Percentiles rank a stretch among this genome's conserved stretches.
phyloP scores from a whole-genome alignment of 2,329 filamentous ascomycete species.

The Phoma sp. region DNA sequence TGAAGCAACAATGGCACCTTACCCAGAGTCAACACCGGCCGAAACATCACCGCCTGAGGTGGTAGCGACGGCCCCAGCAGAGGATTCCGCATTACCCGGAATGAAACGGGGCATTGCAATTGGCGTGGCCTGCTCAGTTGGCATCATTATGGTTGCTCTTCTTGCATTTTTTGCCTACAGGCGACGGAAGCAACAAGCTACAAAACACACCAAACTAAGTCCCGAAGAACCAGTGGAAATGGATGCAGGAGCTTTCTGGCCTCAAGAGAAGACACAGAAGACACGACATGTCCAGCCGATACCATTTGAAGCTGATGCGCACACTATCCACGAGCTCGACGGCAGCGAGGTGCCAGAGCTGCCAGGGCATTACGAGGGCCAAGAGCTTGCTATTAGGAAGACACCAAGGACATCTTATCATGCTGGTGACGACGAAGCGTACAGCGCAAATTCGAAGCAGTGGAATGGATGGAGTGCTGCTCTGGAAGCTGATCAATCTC shows the following conservation, averaged over 20 bases:
- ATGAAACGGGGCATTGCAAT: conserved; percentile 42
- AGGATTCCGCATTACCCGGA: conserved; percentile 30
- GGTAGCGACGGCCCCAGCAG: background rate
- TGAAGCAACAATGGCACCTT: conserved; percentile 12
- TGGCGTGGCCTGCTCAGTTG: conserved; percentile 34
- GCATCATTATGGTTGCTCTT: conserved; percentile 30
- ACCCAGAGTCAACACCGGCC: conserved; percentile 9
- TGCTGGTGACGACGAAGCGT: conserved; percentile 19
- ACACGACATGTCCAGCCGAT: conserved; percentile 10
- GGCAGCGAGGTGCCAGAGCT: conserved; percentile 31
- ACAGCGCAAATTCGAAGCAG: conserved; percentile 14
- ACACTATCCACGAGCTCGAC: conserved; percentile 31
- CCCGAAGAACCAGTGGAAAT: conserved; percentile 12
- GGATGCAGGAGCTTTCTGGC: conserved; percentile 10
- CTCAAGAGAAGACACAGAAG: conserved; percentile 29
- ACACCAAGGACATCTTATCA: conserved; percentile 8
- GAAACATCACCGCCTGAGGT: background rate
- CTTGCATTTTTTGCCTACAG: conserved; percentile 31
- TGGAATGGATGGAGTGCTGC: conserved; percentile 20
- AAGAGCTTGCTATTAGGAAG: conserved; percentile 22
- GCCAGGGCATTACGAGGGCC: conserved; percentile 22
- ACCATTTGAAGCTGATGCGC: conserved; percentile 32
- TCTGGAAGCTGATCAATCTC: conserved; percentile 9
- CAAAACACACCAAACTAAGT: conserved; percentile 7
- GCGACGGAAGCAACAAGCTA: conserved; percentile 25